phyloP scores from a whole-genome alignment of 768 basidiomycete species.

The Tulasnella sp. region DNA sequence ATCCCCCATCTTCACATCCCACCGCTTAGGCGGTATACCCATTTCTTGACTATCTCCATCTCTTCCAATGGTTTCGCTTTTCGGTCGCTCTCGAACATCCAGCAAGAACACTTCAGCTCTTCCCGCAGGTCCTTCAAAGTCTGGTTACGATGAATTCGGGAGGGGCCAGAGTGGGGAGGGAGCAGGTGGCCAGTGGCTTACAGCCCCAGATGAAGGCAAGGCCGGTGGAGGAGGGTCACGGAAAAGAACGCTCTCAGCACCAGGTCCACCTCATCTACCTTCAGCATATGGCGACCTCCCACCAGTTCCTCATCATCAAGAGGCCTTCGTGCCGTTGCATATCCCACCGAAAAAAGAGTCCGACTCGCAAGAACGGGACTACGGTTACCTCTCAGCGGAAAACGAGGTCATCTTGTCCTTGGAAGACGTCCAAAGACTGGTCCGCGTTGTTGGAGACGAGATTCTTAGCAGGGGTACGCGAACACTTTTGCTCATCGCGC shows the following conservation, averaged over 20 bases:
- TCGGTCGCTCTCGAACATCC: slow-evolving; percentile 32
- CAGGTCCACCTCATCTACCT: slow-evolving; percentile 22
- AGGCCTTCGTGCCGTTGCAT: slow-evolving; percentile 13
- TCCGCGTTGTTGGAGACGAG: slow-evolving; percentile 70
- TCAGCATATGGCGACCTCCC: neutral
- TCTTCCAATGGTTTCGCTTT: slow-evolving; percentile 29
- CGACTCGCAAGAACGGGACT: slow-evolving; percentile 46
- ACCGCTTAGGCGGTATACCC: slow-evolving; percentile 16
- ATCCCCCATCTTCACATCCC: neutral
- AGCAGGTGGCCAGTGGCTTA: neutral
- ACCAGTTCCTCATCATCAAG: slow-evolving; percentile 10
- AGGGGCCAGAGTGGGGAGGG: neutral
- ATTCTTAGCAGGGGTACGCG: slow-evolving; percentile 62
- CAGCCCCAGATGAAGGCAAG: slow-evolving; percentile 22
- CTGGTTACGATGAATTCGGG: slow-evolving; percentile 32
- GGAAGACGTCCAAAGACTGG: slow-evolving; percentile 69
- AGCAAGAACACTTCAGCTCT: slow-evolving; percentile 25
- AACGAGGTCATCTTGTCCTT: slow-evolving; percentile 77
- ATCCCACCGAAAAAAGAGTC: slow-evolving; percentile 29
- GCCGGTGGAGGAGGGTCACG: slow-evolving; percentile 16
- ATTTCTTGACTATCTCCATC: slow-evolving; percentile 20
- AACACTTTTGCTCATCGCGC: neutral
- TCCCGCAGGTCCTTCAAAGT: slow-evolving; percentile 30
- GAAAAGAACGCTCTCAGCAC: slow-evolving; percentile 30
- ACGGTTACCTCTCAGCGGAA: slow-evolving; percentile 75